Evolutionary conservation across 352 stramenopile genomes (phyloP).

Genomic region (Phytophthora palmivora): DNA sequence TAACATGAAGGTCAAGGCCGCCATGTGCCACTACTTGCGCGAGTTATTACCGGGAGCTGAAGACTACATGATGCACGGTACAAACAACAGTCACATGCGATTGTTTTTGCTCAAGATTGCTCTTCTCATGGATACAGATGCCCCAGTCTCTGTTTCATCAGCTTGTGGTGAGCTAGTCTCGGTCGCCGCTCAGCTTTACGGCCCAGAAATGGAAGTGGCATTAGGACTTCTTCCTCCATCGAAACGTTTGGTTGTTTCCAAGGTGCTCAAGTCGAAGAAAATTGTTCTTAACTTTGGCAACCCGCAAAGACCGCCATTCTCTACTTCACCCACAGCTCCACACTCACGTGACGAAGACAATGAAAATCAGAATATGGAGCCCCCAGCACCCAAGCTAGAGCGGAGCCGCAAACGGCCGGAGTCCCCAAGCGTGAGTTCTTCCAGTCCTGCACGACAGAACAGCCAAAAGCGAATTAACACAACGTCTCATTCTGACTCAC

Average conservation of each 20-base stretch:
- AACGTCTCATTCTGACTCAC: constrained; percentile 3
- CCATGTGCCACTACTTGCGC: constrained; percentile 73
- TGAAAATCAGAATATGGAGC: constrained; percentile 25
- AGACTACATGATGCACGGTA: constrained; percentile 67
- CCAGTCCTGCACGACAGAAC: constrained; percentile 42
- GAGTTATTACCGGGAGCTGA: constrained; percentile 56
- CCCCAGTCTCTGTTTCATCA: constrained; percentile 60
- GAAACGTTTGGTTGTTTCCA: constrained; percentile 58
- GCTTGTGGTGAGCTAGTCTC: constrained; percentile 69
- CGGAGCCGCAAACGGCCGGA: constrained; percentile 59
- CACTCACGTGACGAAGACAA: constrained; percentile 28
- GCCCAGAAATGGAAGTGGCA: constrained; percentile 56
- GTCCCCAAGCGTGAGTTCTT: constrained; percentile 51
- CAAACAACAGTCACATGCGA: constrained; percentile 74
- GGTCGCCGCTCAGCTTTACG: constrained; percentile 54
- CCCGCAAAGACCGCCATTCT: constrained; percentile 16
- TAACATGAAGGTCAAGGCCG: constrained; percentile 82
- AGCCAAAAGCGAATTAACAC: constrained; percentile 60
- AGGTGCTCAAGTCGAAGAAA: constrained; percentile 63
- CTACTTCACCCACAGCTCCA: constrained; percentile 7
- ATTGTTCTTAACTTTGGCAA: constrained; percentile 53
- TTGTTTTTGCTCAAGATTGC: constrained; percentile 74
- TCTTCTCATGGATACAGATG: constrained; percentile 68
- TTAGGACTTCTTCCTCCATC: constrained; percentile 64
- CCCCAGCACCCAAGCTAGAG: constrained; percentile 24